Evolutionary conservation across 768 basidiomycete genomes (phyloP).

Genomic region (Termitomyces titanicus): DNA sequence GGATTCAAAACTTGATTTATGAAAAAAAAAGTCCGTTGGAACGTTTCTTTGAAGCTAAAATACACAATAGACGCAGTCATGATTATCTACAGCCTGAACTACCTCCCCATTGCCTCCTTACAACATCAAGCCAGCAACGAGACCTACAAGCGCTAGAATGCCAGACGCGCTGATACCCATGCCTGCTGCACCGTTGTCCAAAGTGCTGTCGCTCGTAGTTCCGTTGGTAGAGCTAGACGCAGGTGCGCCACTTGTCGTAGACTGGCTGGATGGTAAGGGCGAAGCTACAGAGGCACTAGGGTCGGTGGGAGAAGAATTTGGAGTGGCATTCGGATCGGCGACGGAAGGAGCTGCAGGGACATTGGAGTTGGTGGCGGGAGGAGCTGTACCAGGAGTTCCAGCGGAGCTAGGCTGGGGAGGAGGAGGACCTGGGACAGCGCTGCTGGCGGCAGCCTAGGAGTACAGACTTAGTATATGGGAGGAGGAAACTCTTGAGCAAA

Average conservation of each 20-base stretch:
- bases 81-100: background rate
- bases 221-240: no score
- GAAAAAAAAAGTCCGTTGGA: background rate
- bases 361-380: background rate
- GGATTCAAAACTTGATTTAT: no score
- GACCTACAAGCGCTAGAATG: conserved; percentile 26
- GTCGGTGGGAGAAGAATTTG: no score
- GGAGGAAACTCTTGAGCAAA: background rate
- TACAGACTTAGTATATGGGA: background rate
- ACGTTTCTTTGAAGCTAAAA: background rate
- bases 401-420: background rate
- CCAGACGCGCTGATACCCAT: conserved; percentile 31
- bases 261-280: no score
- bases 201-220: no score
- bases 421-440: background rate
- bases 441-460: conserved; percentile 15
- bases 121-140: conserved; percentile 29
- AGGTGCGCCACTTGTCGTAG: no score
- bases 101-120: conserved; percentile 10
- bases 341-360: no score
- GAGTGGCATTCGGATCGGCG: no score
- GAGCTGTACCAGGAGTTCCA: background rate
- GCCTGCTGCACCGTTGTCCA: conserved; percentile 12
- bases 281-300: no score
- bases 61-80: background rate